Evolutionary conservation across 1,139 yeast genomes (phyloP).

Genomic region (Nakaseomyces uthaithaninus): DNA sequence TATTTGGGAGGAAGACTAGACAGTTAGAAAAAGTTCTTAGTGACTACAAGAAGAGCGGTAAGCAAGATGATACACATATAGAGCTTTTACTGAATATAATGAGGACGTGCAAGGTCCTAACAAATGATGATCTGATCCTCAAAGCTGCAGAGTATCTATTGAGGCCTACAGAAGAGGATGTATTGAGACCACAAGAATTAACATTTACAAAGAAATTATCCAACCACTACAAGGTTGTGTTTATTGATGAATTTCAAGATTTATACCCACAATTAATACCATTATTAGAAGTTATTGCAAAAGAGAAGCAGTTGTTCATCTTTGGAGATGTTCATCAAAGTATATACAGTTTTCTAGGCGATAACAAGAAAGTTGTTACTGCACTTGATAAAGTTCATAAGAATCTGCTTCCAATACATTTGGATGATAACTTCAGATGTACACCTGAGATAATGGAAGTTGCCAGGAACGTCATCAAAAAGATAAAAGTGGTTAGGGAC

Average conservation of each 20-base stretch:
- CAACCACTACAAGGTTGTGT: slow-evolving; percentile 34
- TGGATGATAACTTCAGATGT: slow-evolving; percentile 50
- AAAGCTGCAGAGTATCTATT: slow-evolving; percentile 28
- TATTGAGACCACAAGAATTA: slow-evolving; percentile 5
- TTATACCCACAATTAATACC: slow-evolving; percentile 46
- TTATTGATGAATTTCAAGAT: slow-evolving; percentile 76
- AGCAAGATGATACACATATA: slow-evolving; percentile 10
- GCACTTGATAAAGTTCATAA: slow-evolving; percentile 24
- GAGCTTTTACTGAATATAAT: slow-evolving; percentile 29
- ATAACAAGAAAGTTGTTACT: slow-evolving; percentile 32
- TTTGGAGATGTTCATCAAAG: slow-evolving; percentile 74
- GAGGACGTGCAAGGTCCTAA: slow-evolving; percentile 33
- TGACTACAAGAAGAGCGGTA: slow-evolving; percentile 27
- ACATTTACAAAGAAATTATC: slow-evolving; percentile 16
- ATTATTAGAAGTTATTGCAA: slow-evolving; percentile 37
- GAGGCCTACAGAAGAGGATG: slow-evolving; percentile 7
- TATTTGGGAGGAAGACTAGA: slow-evolving; percentile 26
- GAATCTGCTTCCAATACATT: slow-evolving; percentile 28
- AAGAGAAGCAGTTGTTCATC: slow-evolving; percentile 46
- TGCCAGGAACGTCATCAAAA: slow-evolving; percentile 28
- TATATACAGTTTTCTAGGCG: slow-evolving; percentile 59
- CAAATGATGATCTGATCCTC: slow-evolving; percentile 37
- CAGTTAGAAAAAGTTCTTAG: slow-evolving; percentile 34
- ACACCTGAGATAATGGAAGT: slow-evolving; percentile 47
- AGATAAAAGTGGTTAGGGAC: slow-evolving; percentile 3